Percentiles rank a stretch among this genome's conserved stretches.
Evolutionary conservation across 441 rosid species (phyloP).

Genomic region (Aquilaria agallochum): DNA sequence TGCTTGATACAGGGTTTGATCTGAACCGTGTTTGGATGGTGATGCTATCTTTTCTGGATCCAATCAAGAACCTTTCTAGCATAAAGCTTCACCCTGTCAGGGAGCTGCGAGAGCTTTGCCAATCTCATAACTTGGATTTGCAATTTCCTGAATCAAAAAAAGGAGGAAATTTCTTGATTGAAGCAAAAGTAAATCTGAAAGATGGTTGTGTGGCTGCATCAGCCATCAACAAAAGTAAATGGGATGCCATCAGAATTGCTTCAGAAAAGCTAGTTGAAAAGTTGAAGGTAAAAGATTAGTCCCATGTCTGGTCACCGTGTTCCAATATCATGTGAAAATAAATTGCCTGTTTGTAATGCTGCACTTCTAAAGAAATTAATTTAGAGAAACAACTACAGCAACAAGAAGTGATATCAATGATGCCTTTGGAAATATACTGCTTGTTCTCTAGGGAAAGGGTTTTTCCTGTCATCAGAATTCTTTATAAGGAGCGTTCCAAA

Average conservation of each 20-base stretch:
- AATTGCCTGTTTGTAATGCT: not conserved
- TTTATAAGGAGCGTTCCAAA: too few species aligned
- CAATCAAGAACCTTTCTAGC: conserved; percentile 51
- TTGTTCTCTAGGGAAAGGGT: too few species aligned
- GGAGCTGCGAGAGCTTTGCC: conserved; percentile 77
- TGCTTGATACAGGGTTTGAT: conserved; percentile 82
- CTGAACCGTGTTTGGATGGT: conserved; percentile 65
- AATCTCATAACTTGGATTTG: conserved; percentile 52
- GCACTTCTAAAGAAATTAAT: too few species aligned
- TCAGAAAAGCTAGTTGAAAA: conserved; percentile 39
- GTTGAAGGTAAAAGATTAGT: conserved; percentile 58
- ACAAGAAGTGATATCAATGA: not conserved
- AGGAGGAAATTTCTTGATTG: conserved; percentile 42
- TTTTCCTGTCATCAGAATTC: too few species aligned
- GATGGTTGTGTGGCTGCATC: conserved; percentile 36
- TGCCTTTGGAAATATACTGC: conserved; percentile 4
- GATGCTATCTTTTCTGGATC: conserved; percentile 73
- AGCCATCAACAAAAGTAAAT: conserved; percentile 52
- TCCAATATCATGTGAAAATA: conserved; percentile 12
- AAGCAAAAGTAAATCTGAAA: conserved; percentile 43
- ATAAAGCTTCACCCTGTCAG: conserved; percentile 66
- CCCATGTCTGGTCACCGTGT: conserved; percentile 1
- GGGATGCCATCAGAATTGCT: conserved; percentile 59
- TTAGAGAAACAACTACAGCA: too few species aligned
- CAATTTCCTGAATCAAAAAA: conserved; percentile 28